Base-by-base conservation (phyloP, 768 basidiomycete genomes). In the Pilatotrama ljubarskyi region DNA sequence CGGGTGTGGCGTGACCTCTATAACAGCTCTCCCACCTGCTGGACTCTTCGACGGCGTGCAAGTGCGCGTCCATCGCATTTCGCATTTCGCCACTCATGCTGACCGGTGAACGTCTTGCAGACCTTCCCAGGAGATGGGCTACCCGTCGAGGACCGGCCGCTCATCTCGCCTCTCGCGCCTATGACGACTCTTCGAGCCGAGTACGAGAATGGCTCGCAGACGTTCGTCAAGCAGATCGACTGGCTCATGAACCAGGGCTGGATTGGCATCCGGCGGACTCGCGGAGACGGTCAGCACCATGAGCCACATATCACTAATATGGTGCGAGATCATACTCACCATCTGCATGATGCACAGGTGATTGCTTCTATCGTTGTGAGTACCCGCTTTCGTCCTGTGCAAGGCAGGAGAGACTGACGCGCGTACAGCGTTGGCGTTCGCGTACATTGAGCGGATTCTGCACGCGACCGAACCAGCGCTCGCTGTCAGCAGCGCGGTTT, bases 311-410 rank as follows among this genome's bases (percentile, higher is more conserved):
- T 25, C n/a, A n/a, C n/a, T 52, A 41, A 58, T 36, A 59, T 35
- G n/a, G n/a, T 18, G 9, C 48, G 4, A n/a, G 50, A 40, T 38
- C 1, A 29, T 35, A 20, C 44, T 44, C 20, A 32, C 14, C 1
- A 25, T 5, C 32, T 7, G 3, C 14, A 26, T 24, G 20, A 26
- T 52, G 17, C 24, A 9, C 43, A 85, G 93, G 95, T 0, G 91
- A 91, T 71, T 96, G 95, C 70, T 96, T 95, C 73, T 97, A 95
- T 72, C 81, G 94, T 80, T 88, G 91, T 91, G 70, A 79, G 75
- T 70, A 56, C 38, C 20, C 24, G 22, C 17, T 24, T 47, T 37
- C 35, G n/a, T n/a, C 22, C 11, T 41, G 63, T 37, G 47, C 20
- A 49, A 22, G 55, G 40, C 44, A 42, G n/a, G 0, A 7, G 5